A percentile compares a stretch with the other conserved stretches of the same genome.
Evolutionary conservation across 1,139 yeast genomes (phyloP).

Genomic region (Wickerhamomyces sp.): DNA sequence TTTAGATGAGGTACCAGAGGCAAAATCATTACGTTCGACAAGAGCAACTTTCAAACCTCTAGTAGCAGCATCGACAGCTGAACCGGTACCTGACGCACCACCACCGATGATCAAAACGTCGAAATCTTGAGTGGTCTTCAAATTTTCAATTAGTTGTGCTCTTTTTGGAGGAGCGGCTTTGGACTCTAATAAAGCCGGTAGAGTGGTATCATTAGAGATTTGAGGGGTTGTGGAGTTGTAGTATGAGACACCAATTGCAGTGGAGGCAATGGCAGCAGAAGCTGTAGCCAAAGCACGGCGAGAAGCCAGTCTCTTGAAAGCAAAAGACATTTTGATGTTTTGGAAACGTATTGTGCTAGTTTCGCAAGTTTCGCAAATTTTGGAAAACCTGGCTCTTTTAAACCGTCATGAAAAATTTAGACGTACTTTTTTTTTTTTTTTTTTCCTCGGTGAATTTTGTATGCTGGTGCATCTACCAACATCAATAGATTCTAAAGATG

Average conservation of each 20-base stretch:
- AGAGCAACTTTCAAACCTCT: constrained; percentile 88
- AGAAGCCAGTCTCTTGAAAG: constrained; percentile 21
- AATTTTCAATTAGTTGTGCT: constrained; percentile 31
- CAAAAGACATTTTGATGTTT: constrained; percentile 20
- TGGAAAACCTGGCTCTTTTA: too few relatives aligned
- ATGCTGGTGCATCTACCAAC: too few relatives aligned
- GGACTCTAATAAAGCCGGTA: constrained; percentile 21
- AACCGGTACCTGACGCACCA: constrained; percentile 94
- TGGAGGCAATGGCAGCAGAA: constrained; percentile 19
- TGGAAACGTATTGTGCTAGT: too few relatives aligned
- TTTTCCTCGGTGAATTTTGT: too few relatives aligned
- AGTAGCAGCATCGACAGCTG: constrained; percentile 87
- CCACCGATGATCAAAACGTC: constrained; percentile 89
- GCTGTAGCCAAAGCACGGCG: constrained; percentile 17
- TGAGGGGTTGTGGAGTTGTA: constrained; percentile 6
- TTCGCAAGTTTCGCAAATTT: too few relatives aligned
- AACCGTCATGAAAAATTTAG: too few relatives aligned
- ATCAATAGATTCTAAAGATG: too few relatives aligned
- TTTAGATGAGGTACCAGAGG: constrained; percentile 88
- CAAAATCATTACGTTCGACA: constrained; percentile 83
- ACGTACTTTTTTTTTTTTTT: too few relatives aligned
- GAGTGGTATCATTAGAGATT: constrained; percentile 15
- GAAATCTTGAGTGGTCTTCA: constrained; percentile 46
- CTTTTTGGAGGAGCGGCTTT: constrained; percentile 35
- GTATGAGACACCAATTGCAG: constrained; percentile 15